These are phyloP conservation scores for Colletotrichum spinosum DNA, from an alignment of 2,329 filamentous ascomycete species.

Conservation along the genomic window DNA sequence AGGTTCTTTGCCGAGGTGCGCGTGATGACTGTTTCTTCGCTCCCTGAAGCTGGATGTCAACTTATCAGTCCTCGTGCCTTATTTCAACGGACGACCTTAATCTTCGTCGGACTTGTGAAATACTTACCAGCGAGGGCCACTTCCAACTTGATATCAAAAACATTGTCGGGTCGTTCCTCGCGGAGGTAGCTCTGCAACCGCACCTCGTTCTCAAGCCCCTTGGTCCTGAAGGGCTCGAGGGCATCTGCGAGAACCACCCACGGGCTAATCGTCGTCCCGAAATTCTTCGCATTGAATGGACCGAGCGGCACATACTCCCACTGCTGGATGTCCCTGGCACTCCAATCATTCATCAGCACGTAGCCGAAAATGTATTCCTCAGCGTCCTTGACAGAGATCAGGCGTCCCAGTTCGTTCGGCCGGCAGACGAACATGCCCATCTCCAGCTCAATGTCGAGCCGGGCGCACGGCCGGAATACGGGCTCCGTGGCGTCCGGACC, in stretches of 20 bases:
- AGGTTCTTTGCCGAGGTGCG: constrained; percentile 58
- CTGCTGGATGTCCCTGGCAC: constrained; percentile 69
- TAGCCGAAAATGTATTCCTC: constrained; percentile 79
- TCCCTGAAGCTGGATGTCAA: constrained; percentile 37
- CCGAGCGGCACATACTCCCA: constrained; percentile 72
- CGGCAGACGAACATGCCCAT: constrained; percentile 79
- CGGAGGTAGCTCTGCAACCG: constrained; percentile 59
- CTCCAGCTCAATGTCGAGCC: constrained; percentile 83
- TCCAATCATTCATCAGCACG: constrained; percentile 75
- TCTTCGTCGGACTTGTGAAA: not conserved
- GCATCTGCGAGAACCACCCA: constrained; percentile 74
- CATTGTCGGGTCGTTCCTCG: constrained; percentile 59
- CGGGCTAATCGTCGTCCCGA: constrained; percentile 69
- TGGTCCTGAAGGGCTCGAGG: constrained; percentile 47
- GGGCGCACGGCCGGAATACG: constrained; percentile 68
- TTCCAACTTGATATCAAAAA: constrained; percentile 52
- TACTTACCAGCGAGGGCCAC: constrained; percentile 53
- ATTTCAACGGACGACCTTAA: too few relatives aligned
- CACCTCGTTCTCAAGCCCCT: constrained; percentile 46
- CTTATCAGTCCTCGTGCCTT: not conserved
- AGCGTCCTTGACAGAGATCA: constrained; percentile 73
- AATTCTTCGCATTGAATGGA: constrained; percentile 71
- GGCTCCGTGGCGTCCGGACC: constrained; percentile 59
- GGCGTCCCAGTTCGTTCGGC: constrained; percentile 72
- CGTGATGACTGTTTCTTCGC: constrained; percentile 49